A percentile compares a stretch with the other conserved stretches of the same genome.
These are phyloP conservation scores for Quercus gilva DNA, from an alignment of 306 rosid genomes.

Conservation along the genomic window DNA sequence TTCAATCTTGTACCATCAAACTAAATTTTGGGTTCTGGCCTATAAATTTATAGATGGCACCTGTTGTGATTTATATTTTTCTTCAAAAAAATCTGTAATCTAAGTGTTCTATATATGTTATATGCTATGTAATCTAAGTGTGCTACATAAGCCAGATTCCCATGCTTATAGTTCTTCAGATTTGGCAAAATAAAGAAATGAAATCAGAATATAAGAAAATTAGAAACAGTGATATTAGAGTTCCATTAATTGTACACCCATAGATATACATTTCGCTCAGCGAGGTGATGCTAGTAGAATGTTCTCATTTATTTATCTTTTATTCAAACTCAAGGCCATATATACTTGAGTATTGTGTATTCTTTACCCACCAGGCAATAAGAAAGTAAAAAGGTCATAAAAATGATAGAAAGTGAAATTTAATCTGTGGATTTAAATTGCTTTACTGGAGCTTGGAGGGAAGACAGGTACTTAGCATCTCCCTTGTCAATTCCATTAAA, in stretches of 20 bases:
- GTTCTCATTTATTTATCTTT: neutral
- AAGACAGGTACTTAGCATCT: slow-evolving; percentile 63
- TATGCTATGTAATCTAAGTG: neutral
- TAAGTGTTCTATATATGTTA: too few relatives aligned
- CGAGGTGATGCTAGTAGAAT: neutral
- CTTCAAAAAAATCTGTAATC: neutral
- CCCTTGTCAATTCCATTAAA: slow-evolving; percentile 65
- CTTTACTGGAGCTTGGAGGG: slow-evolving; percentile 68
- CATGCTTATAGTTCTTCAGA: neutral
- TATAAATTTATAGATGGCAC: slow-evolving; percentile 30
- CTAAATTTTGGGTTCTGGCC: neutral
- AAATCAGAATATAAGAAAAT: neutral
- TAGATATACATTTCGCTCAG: neutral
- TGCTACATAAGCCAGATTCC: neutral
- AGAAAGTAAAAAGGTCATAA: neutral
- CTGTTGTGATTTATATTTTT: neutral
- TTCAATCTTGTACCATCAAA: slow-evolving; percentile 19
- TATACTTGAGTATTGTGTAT: neutral
- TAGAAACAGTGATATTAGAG: neutral
- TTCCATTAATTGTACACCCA: neutral
- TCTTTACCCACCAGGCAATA: neutral
- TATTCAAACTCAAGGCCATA: neutral
- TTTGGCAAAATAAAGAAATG: neutral
- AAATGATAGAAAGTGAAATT: slow-evolving; percentile 3
- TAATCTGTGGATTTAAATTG: slow-evolving; percentile 40